Base-by-base conservation (phyloP, 73 alveolate species). In the Paramecium sonneborni region DNA sequence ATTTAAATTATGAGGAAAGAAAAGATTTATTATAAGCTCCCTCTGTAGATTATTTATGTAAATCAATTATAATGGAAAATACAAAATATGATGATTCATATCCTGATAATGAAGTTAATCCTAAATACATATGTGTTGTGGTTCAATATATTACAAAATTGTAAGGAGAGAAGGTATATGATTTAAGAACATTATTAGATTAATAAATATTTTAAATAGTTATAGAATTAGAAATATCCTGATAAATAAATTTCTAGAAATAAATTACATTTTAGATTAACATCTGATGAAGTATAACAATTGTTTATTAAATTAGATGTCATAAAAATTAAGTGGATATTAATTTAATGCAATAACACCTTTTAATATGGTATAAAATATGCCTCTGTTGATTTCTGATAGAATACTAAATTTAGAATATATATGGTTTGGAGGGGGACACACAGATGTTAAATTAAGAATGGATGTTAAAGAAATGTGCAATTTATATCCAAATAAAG, bases 401-500 rank as follows among this genome's bases (percentile, higher is more conserved):
- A 85, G 20, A 38, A 55, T 85, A 20, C 10, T 37, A 21, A 44
- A 85, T 23, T 28, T 85, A 57, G 85, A 85, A 57, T 85, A 85
- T 85, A 32, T 85, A 55, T 85, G 93, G 93, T 85, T 85, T 35
- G 93, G 93, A 14, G 93, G 93, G 12, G 93, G 93, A 11, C 93
- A 85, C 57, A 58, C 56, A 23, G 93, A 85, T 46, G 85, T 85
- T 11, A 85, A 85, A 28, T 37, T 85, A 6, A 32, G 89, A 24
- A 85, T 85, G 68, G 62, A 57, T 85, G 28, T 55, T 6, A 28
- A 85, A 48, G 93, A 85, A 28, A 34, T 85, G 86, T 62, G 84
- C 10, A 30, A 20, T 30, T 28, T 62, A 0, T 62, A 62, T 74
- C 87, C 87, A 35, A 39, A 74, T 34, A 74, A 74, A 39, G 67